These are phyloP conservation scores for Myxozyma sirexii DNA, from an alignment of 805 yeast genomes.

Conservation along the genomic window DNA sequence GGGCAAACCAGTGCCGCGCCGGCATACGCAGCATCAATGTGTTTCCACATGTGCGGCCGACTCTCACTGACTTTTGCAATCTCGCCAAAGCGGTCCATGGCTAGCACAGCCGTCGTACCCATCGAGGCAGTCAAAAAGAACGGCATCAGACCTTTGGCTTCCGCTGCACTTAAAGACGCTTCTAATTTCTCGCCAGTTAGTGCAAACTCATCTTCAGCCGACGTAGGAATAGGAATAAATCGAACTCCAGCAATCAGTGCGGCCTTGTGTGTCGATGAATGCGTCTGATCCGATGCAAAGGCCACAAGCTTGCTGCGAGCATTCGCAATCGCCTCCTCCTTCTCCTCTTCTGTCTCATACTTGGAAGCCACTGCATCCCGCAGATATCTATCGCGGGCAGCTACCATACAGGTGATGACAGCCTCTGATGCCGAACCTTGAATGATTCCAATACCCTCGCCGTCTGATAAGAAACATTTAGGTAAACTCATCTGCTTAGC, in stretches of 20 bases:
- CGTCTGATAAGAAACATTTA: slow-evolving; percentile 28
- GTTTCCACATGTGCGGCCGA: slow-evolving; percentile 32
- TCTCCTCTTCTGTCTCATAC: slow-evolving; percentile 26
- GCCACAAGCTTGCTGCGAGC: slow-evolving; percentile 36
- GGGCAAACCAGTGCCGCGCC: slow-evolving; percentile 37
- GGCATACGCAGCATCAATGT: slow-evolving; percentile 36
- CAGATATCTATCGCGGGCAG: slow-evolving; percentile 36
- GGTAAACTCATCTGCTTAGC: slow-evolving; percentile 35
- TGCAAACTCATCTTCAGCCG: slow-evolving; percentile 30
- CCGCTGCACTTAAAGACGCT: slow-evolving; percentile 24
- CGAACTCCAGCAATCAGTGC: slow-evolving; percentile 36
- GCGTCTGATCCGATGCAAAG: slow-evolving; percentile 35
- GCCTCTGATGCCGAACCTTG: slow-evolving; percentile 38
- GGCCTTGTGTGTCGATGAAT: slow-evolving; percentile 36
- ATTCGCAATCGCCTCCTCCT: slow-evolving; percentile 27
- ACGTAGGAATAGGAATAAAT: slow-evolving; percentile 28
- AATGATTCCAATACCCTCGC: slow-evolving; percentile 37
- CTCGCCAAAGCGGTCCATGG: slow-evolving; percentile 33
- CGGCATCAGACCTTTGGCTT: slow-evolving; percentile 31
- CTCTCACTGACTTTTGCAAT: slow-evolving; percentile 21
- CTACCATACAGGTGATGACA: slow-evolving; percentile 34
- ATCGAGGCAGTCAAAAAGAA: slow-evolving; percentile 35
- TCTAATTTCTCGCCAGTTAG: slow-evolving; percentile 25
- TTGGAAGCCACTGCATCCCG: slow-evolving; percentile 30
- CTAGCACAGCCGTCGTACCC: slow-evolving; percentile 37